Evolutionary conservation across 768 basidiomycete genomes (phyloP).

Genomic region (Trametopsis cervina): DNA sequence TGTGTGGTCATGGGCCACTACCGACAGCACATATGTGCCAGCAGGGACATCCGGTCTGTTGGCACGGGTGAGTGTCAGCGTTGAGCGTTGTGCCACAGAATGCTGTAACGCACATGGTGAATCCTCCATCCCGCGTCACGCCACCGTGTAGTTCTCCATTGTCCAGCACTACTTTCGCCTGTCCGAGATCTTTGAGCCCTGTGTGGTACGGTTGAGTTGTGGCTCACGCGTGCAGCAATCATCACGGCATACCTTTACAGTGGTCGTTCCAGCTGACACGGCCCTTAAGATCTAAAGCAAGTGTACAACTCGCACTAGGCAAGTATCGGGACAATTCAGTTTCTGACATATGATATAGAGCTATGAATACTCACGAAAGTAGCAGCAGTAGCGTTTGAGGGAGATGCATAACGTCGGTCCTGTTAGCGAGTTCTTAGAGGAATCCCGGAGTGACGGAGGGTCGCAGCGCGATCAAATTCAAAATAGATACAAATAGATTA

Average conservation of each 20-base stretch:
- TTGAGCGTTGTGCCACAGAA: too few species aligned
- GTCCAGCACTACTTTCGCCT: constrained; percentile 55
- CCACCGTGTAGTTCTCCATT: constrained; percentile 46
- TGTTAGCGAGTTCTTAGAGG: too few species aligned
- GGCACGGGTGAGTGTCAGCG: too few species aligned
- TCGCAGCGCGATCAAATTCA: too few species aligned
- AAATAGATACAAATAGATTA: too few species aligned
- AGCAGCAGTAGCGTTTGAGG: neutral
- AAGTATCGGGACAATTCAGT: neutral
- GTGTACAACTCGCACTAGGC: constrained; percentile 21
- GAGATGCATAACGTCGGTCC: neutral
- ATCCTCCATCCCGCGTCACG: constrained; percentile 51
- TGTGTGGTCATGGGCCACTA: constrained; percentile 54
- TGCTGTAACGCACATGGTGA: constrained; percentile 63
- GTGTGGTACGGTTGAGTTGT: neutral
- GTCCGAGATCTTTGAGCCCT: constrained; percentile 36
- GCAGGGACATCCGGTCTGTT: constrained; percentile 65
- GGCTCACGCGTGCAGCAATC: neutral
- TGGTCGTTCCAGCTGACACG: constrained; percentile 65
- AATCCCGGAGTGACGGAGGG: too few species aligned
- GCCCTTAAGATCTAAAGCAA: constrained; percentile 53
- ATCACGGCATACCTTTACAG: constrained; percentile 43
- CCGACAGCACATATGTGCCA: constrained; percentile 65
- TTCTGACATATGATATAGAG: too few species aligned
- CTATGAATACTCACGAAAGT: neutral